phyloP scores from a whole-genome alignment of 768 basidiomycete species.

The Mycena floridula region DNA sequence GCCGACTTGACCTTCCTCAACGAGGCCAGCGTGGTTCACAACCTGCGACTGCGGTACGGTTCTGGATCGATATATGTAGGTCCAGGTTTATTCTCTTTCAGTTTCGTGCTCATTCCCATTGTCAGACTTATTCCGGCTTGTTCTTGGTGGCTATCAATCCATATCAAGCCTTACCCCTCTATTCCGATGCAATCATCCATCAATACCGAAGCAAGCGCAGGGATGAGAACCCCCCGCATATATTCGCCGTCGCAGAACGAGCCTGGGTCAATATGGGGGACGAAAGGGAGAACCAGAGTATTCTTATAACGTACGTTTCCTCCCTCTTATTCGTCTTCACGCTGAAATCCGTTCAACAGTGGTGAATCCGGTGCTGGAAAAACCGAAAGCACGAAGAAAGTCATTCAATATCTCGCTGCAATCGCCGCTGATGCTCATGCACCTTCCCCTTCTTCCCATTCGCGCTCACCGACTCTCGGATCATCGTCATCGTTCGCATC shows the following conservation, averaged over 20 bases:
- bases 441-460: constrained; percentile 51
- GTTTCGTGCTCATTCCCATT: no score
- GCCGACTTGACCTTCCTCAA: constrained; percentile 97
- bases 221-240: constrained; percentile 92
- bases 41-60: constrained; percentile 86
- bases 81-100: constrained; percentile 11
- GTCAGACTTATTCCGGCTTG: constrained; percentile 87
- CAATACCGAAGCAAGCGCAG: constrained; percentile 87
- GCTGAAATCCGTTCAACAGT: constrained; percentile 32
- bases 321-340: constrained; percentile 1
- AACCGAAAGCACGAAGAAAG: constrained; percentile 98
- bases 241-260: constrained; percentile 94
- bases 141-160: constrained; percentile 99
- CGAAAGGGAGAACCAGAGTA: constrained; percentile 95
- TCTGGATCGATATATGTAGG: constrained; percentile 90
- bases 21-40: constrained; percentile 98
- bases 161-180: constrained; percentile 87
- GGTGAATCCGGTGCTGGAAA: constrained; percentile 99
- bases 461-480: constrained; percentile 57
- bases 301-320: constrained; percentile 85
- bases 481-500: constrained; percentile 41
- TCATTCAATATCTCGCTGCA: constrained; percentile 97
- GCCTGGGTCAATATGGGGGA: constrained; percentile 99
- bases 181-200: constrained; percentile 81
- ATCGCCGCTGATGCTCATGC: constrained; percentile 81